Percentiles rank a stretch among this genome's conserved stretches.
phyloP scores from a whole-genome alignment of 176 grass and related monocot species.

The Oryza australiensis region DNA sequence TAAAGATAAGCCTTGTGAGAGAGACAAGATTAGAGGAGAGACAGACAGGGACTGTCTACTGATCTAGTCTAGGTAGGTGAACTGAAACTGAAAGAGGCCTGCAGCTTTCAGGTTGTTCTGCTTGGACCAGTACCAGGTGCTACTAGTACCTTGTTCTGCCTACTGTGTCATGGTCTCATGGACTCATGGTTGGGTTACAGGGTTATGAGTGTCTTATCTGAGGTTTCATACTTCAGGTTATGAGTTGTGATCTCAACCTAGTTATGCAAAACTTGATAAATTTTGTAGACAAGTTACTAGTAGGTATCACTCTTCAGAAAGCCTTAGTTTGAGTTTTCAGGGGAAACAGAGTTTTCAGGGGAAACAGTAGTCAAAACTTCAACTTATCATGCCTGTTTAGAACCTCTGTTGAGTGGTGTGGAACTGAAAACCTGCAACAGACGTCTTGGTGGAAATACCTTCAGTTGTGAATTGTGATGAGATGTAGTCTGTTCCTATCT shows the following conservation, averaged over 20 bases:
- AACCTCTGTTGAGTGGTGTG: neutral
- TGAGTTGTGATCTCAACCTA: neutral
- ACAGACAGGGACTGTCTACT: neutral
- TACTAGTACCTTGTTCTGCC: neutral
- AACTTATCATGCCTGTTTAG: neutral
- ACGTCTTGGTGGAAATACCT: neutral
- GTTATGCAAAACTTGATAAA: neutral
- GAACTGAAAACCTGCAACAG: neutral
- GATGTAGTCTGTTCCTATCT: neutral
- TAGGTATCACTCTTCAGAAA: neutral
- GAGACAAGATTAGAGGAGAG: slow-evolving; percentile 3
- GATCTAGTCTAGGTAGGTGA: slow-evolving; percentile 36
- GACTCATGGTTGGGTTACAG: neutral
- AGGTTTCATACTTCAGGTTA: neutral
- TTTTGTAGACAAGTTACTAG: neutral
- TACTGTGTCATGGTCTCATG: neutral
- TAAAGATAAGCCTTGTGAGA: neutral
- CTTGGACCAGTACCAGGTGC: neutral
- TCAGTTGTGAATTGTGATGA: neutral
- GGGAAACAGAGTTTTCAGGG: neutral
- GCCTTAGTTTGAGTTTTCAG: no score
- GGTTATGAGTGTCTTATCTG: neutral
- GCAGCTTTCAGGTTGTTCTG: slow-evolving; percentile 21
- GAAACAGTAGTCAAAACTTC: neutral
- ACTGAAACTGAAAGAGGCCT: slow-evolving; percentile 43